Base-by-base conservation (phyloP, 176 grass and related monocot genomes). In the Musa itinerans region DNA sequence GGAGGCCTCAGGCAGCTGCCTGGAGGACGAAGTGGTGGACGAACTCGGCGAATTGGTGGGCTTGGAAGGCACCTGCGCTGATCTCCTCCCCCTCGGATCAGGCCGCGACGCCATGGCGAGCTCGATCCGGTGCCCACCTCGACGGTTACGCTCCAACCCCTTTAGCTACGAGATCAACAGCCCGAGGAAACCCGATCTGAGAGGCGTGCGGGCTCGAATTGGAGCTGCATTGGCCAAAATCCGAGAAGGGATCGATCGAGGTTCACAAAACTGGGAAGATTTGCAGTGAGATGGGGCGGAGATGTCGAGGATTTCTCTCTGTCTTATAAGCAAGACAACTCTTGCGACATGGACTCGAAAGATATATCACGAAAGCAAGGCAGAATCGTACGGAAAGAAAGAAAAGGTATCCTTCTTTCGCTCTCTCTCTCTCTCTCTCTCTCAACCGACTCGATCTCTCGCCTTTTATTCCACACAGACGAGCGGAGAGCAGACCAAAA, bases 21-120 rank as follows among this genome's bases (percentile, higher is more conserved):
- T 84, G 73, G 84, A 86, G 34, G 84, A 90, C 9, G 85, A 96
- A 51, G 86, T 92, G 58, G 90, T 89, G 5, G 95, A 91, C 56
- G 91, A 99, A 26, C 88, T 71, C 70, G 91, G 96, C 54, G 96
- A 99, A 63, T 81, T 88, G 63, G 83, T 49, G 52, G 84, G 53
- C 64, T 73, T 72, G 3, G 81, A 54, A 71, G 81, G 22, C 64
- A 75, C 74, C 57, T 80, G 52, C 11, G 85, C 64, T 10, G 63
- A 50, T 67, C 73, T 95, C 81, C 87, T 92, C 19, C 87, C 84
- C 74, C 81, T 82, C 58, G 88, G 80, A 49, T 68, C 81, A 64
- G 73, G 50, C 66, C 57, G 55, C 34, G 69, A 65, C 48, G 57
- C 78, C 69, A 73, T 73, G 11, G 15, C 68, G 56, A 73, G 55